Conservation (phyloP, 1,139 yeast species). For the Saccharomycopsis hybrid region DNA sequence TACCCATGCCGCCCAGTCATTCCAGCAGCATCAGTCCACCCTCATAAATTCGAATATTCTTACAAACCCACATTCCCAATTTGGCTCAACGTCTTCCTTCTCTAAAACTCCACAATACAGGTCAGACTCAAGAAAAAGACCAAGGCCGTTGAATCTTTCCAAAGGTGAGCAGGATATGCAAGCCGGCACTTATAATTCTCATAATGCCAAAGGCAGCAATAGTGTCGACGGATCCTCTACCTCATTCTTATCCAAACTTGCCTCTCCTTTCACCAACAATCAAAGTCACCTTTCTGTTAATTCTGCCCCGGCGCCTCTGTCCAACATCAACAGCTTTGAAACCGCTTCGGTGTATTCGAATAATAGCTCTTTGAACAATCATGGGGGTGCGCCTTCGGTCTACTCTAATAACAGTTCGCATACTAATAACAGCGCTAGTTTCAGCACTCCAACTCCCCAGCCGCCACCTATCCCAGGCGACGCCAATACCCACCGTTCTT, state of each 20-base stretch:
- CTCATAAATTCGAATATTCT: too few species aligned
- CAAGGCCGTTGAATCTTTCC: constrained; percentile 8
- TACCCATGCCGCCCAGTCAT: background rate
- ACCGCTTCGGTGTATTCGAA: too few species aligned
- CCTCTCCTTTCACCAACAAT: constrained; percentile 3
- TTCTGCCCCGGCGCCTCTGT: constrained; percentile 1
- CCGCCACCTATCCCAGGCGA: constrained; percentile 1
- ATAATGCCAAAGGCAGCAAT: background rate
- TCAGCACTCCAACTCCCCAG: constrained; percentile 1
- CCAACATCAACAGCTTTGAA: background rate
- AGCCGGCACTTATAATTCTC: background rate
- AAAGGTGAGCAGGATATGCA: background rate
- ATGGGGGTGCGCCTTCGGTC: background rate
- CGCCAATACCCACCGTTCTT: background rate
- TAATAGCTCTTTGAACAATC: too few species aligned
- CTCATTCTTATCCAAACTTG: constrained; percentile 6
- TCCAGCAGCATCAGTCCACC: background rate
- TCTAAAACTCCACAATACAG: constrained; percentile 18
- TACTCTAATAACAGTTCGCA: constrained; percentile 2
- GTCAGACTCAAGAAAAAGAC: constrained; percentile 8
- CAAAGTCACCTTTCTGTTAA: constrained; percentile 3
- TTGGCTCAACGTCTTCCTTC: constrained; percentile 2
- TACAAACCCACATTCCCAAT: background rate
- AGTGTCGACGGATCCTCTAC: background rate
- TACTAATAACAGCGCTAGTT: background rate